Conservation (phyloP, 2,329 filamentous ascomycete genomes). For the Setomelanomma holmii region DNA sequence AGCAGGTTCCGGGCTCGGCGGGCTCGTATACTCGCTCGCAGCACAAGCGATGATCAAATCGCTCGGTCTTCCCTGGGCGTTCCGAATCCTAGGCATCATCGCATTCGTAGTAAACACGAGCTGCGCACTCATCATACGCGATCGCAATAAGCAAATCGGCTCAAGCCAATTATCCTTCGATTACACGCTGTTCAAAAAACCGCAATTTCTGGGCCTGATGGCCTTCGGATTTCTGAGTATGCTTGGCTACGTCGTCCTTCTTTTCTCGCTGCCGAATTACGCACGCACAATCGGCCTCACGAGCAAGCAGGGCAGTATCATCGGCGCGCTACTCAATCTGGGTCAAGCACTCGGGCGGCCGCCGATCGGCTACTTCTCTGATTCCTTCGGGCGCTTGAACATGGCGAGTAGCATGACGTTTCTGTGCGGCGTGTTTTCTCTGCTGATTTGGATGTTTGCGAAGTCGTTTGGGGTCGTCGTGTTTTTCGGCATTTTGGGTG, state of each 20-base stretch:
- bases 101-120: slow-evolving; percentile 69
- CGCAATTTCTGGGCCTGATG: slow-evolving; percentile 70
- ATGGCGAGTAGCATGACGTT: slow-evolving; percentile 72
- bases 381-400: slow-evolving; percentile 74
- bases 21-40: slow-evolving; percentile 71
- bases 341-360: slow-evolving; percentile 73
- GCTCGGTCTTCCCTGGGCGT: slow-evolving; percentile 71
- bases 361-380: slow-evolving; percentile 74
- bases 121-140: slow-evolving; percentile 69
- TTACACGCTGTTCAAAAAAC: slow-evolving; percentile 64
- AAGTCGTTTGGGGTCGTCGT: slow-evolving; percentile 72
- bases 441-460: slow-evolving; percentile 77
- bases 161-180: slow-evolving; percentile 69
- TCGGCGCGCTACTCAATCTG: slow-evolving; percentile 76
- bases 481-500: slow-evolving; percentile 72
- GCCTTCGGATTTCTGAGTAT: slow-evolving; percentile 75
- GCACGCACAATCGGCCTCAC: slow-evolving; percentile 71
- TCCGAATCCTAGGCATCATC: slow-evolving; percentile 69
- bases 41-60: slow-evolving; percentile 72
- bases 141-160: slow-evolving; percentile 75
- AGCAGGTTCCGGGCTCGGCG: slow-evolving; percentile 77
- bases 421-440: slow-evolving; percentile 67
- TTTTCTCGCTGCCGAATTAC: slow-evolving; percentile 79
- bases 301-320: slow-evolving; percentile 70
- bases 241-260: slow-evolving; percentile 76